phyloP scores from a whole-genome alignment of 1,284 basidiomycete genomes.

The Sanghuangporus sanghuang region DNA sequence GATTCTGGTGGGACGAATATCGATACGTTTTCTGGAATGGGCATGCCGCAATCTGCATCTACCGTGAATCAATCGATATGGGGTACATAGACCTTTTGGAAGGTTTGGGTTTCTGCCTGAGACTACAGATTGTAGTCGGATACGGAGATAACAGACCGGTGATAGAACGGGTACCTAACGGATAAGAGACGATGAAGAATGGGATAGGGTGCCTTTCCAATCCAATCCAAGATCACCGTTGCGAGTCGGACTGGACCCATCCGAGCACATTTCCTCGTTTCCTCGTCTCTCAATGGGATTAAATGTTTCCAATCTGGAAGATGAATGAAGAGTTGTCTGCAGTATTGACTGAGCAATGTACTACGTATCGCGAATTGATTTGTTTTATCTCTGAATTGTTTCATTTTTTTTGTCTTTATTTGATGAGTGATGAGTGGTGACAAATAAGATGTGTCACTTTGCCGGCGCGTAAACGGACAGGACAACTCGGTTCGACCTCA shows the following conservation, averaged over 20 bases:
- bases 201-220: no score
- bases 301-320: no score
- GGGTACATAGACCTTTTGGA: not conserved
- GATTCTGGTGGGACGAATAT: not conserved
- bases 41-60: not conserved
- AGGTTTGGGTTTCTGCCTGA: not conserved
- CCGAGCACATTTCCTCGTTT: no score
- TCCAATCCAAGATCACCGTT: no score
- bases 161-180: no score
- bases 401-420: not conserved
- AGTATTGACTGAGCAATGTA: no score
- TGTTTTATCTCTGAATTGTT: not conserved
- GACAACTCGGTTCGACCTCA: not conserved
- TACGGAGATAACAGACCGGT: not conserved
- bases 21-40: not conserved
- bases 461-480: not conserved
- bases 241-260: no score
- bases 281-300: no score
- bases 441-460: not conserved
- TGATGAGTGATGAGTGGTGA: not conserved
- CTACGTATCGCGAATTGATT: no score
- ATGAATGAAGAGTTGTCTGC: no score
- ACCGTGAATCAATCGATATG: slow-evolving; percentile 1
- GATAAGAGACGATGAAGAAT: no score
- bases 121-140: not conserved